These are phyloP conservation scores for Neolentinus lepideus DNA, from an alignment of 1,284 basidiomycete genomes.

Conservation along the genomic window DNA sequence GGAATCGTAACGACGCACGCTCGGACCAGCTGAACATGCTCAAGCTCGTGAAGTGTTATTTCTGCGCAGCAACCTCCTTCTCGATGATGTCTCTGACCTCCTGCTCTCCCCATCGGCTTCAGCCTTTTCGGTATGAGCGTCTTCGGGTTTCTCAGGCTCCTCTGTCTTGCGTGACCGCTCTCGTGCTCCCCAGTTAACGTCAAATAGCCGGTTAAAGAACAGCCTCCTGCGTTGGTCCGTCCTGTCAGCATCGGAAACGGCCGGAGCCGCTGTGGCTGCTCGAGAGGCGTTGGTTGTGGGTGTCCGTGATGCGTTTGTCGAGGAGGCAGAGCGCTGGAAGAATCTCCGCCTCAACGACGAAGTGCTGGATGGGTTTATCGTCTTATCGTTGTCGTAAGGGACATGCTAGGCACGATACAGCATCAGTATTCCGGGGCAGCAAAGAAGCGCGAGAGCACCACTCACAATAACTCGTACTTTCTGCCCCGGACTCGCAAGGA, in stretches of 20 bases:
- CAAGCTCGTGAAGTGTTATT: neutral
- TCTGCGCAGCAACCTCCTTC: neutral
- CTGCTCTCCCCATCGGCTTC: slow-evolving; percentile 11
- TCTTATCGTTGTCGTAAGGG: neutral
- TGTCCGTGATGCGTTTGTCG: neutral
- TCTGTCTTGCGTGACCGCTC: neutral
- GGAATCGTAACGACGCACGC: too few relatives aligned
- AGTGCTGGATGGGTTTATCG: neutral
- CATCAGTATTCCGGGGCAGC: neutral
- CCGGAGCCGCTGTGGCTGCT: neutral
- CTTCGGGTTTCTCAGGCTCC: neutral
- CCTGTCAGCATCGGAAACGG: neutral
- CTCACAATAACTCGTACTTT: slow-evolving; percentile 67
- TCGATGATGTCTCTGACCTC: neutral
- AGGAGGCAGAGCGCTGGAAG: neutral
- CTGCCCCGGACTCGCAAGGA: slow-evolving; percentile 56
- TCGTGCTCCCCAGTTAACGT: neutral
- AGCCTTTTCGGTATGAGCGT: neutral
- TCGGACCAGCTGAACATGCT: neutral
- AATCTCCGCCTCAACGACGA: neutral
- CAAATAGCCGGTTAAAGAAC: neutral
- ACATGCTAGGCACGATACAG: neutral
- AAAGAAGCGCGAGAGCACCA: slow-evolving; percentile 14
- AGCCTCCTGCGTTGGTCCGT: neutral
- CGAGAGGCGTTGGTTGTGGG: neutral